A percentile compares a stretch with the other conserved stretches of the same genome.
phyloP scores from a whole-genome alignment of 306 rosid species.

The Datisca glomerata region DNA sequence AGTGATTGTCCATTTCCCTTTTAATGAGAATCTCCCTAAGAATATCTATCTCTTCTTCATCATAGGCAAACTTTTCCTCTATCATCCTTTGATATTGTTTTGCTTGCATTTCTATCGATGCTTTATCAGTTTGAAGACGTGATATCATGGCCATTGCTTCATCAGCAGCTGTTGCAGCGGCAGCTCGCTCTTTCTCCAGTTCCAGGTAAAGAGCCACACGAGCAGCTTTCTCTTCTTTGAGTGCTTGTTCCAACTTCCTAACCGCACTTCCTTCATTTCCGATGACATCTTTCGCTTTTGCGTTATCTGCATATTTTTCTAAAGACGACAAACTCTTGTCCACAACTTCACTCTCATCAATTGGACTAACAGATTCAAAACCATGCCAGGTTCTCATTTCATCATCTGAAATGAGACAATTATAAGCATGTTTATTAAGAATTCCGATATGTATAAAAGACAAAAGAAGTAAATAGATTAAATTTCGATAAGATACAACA shows the following conservation, averaged over 20 bases:
- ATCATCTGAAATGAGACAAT: conserved; percentile 23
- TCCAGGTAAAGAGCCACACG: conserved; percentile 57
- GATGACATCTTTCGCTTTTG: conserved; percentile 15
- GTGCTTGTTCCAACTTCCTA: conserved; percentile 43
- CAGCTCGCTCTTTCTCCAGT: conserved; percentile 94
- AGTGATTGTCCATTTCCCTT: conserved; percentile 68
- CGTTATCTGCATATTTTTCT: conserved; percentile 13
- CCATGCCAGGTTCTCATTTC: conserved; percentile 26
- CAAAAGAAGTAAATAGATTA: background rate
- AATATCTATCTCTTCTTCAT: conserved; percentile 77
- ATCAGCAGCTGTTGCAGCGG: conserved; percentile 85
- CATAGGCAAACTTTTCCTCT: conserved; percentile 69
- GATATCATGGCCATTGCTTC: conserved; percentile 95
- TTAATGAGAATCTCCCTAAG: conserved; percentile 73
- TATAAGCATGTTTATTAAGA: background rate
- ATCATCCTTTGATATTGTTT: conserved; percentile 63
- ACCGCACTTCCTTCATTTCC: conserved; percentile 28
- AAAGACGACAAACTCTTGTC: conserved; percentile 21
- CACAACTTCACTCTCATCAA: conserved; percentile 24
- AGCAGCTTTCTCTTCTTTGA: conserved; percentile 56
- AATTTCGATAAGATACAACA: background rate
- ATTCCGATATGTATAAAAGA: too few relatives aligned
- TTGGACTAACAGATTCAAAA: conserved; percentile 33
- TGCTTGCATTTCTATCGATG: conserved; percentile 57
- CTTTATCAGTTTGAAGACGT: conserved; percentile 76